Evolutionary conservation across 2,329 filamentous ascomycete species (phyloP).

Genomic region (Akanthomyces dipterigenus): DNA sequence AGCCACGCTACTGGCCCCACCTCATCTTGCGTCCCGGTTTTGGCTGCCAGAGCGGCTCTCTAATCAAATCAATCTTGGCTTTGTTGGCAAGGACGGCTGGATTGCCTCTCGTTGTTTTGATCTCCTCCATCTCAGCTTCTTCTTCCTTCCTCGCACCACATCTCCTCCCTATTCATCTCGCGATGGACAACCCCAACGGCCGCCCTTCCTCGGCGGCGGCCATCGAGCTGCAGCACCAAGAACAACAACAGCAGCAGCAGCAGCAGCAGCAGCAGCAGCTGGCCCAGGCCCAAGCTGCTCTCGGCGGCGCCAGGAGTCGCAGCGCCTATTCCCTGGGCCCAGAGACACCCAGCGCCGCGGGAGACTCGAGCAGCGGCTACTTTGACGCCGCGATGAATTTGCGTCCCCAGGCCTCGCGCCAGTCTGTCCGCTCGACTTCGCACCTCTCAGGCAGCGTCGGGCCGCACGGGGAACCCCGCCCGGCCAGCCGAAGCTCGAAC

Average conservation of each 20-base stretch:
- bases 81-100: neutral
- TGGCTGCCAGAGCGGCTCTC: neutral
- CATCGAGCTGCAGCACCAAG: slow-evolving; percentile 1
- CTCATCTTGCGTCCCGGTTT: neutral
- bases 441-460: neutral
- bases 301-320: neutral
- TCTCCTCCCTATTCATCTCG: neutral
- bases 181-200: slow-evolving; percentile 9
- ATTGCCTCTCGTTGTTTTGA: neutral
- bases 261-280: neutral
- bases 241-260: neutral
- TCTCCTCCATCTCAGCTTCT: neutral
- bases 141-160: neutral
- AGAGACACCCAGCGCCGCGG: neutral
- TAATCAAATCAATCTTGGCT: neutral
- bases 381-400: neutral
- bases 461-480: neutral
- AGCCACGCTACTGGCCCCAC: neutral
- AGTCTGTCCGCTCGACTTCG: slow-evolving; percentile 4
- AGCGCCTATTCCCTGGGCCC: neutral
- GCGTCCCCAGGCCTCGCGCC: neutral
- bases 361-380: neutral
- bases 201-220: neutral
- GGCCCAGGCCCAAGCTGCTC: neutral
- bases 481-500: slow-evolving; percentile 8